A percentile compares a stretch with the other conserved stretches of the same genome.
Evolutionary conservation across 345 rosid species (phyloP).

Genomic region (Nasturtium officinale): DNA sequence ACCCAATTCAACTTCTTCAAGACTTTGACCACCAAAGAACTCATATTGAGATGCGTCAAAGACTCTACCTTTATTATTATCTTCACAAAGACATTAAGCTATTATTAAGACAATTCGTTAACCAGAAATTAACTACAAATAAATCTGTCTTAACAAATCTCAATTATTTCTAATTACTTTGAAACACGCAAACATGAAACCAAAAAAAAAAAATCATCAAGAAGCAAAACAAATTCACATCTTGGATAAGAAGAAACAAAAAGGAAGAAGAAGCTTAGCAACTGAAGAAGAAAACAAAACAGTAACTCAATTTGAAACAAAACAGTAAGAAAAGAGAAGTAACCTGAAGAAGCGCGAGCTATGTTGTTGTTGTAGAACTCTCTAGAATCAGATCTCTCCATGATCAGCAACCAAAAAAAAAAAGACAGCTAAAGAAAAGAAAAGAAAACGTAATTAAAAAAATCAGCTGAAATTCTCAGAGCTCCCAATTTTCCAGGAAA

Average conservation of each 20-base stretch:
- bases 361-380: slow-evolving; percentile 50
- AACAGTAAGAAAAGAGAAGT: background rate
- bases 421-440: background rate
- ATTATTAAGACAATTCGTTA: background rate
- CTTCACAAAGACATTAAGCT: slow-evolving; percentile 32
- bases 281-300: background rate
- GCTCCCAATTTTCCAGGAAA: slow-evolving; percentile 34
- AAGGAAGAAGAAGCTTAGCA: background rate
- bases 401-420: slow-evolving; percentile 30
- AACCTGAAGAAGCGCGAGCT: slow-evolving; percentile 55
- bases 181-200: no score
- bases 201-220: background rate
- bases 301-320: background rate
- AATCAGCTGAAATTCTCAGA: slow-evolving; percentile 3
- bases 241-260: background rate
- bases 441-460: no score
- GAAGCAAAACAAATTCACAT: slow-evolving; percentile 7
- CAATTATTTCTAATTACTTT: background rate
- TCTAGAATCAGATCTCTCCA: slow-evolving; percentile 69
- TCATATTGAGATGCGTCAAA: slow-evolving; percentile 80
- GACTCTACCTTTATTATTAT: slow-evolving; percentile 30
- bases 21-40: slow-evolving; percentile 75
- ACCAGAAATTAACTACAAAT: background rate
- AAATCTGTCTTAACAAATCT: background rate
- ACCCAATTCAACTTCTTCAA: slow-evolving; percentile 67